Base-by-base conservation (phyloP, 1,139 yeast species). In the Lodderomyces metapsilosis region DNA sequence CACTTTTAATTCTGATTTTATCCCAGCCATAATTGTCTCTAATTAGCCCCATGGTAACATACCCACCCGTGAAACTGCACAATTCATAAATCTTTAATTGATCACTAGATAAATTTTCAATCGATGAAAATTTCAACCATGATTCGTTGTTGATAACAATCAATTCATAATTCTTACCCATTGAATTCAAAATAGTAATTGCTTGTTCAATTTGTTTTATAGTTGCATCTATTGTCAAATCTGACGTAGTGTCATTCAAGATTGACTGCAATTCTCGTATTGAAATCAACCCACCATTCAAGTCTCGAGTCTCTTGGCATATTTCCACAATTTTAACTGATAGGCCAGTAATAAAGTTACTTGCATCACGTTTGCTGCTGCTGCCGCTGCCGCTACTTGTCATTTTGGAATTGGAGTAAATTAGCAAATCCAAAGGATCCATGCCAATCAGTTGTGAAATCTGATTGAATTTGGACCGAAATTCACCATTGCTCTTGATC, bases 361-460 rank as follows among this genome's bases (percentile, higher is more conserved):
- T 71, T 3, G 12, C 4, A n/a, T 66, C 69, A 5, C 47, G 48
- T 17, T 46, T 47, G 9, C 11, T 28, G 6, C 10, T 22, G 27
- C 16, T 12, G n/a, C 28, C 10, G 7, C 18, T 20, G 13, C 33
- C 9, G 5, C 11, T 23, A 11, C 17, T 41, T 20, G 35, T 40
- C 13, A 54, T 60, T 47, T 56, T 66, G 24, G 38, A 42, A 16
- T 37, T 52, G 21, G 38, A 41, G 17, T 45, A 52, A 38, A 73
- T 66, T 30, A 72, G 58, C 28, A 78, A 63, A 30, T 82, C 83
- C 33, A 88, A 60, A 1, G 95, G 92, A 56, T 88, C 95, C n/a
- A 88, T 80, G 1, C 95, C 96, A 15, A 87, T 82, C 54, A 84
- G 80, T 17, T 74, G 70, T 52, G 95, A 86, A 73, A 88, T 82